Evolutionary conservation across 169 alveolate genomes (phyloP), one percentile per base, ranked within the genome.

Genomic region (Eimeria brunetti): DNA sequence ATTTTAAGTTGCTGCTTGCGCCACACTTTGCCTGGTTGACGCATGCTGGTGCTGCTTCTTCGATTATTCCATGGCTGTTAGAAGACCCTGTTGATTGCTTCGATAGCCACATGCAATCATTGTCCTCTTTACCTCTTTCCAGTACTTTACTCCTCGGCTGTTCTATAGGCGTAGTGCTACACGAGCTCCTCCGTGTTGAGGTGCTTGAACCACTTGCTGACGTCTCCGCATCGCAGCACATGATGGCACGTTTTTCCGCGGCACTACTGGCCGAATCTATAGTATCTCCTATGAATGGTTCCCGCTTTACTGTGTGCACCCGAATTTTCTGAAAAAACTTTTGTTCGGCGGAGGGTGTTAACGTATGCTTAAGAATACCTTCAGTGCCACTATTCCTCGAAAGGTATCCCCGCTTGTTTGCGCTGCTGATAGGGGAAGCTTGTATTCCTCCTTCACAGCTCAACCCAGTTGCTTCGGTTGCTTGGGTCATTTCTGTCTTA

Each of bases 161-260:
- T 27, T 75, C 38, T 41, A 7, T 27, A 38, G 58, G 14, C 46
- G 44, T 49, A 9, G 49, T 46, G 46, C 46, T n/a, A 24, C 64
- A 18, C 16, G 38, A 30, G 30, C 46, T 12, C 20, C 44, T 49
- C 20, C 16, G 44, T 11, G 64, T 27, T 44, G n/a, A 27, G 12
- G 53, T 44, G 85, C 11, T 38, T 36, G 85, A 75, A 20, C 16
- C 60, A 44, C 85, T 46, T 0, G 53, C 69, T 20, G 86, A 44
- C 46, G 46, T 49, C 88, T 30, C 62, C 62, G 53, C 44, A n/a
- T n/a, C 67, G 64, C 88, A n/a, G 88, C 64, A 46, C 67, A 8
- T 44, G 44, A 78, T 0, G 27, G 24, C 30, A 27, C 60, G 88
- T 11, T 78, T 16, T 49, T 44, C 60, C 67, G 27, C 67, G 33